Evolutionary conservation across 163 green algal genomes (phyloP).

Genomic region (Chloromonas sp.): DNA sequence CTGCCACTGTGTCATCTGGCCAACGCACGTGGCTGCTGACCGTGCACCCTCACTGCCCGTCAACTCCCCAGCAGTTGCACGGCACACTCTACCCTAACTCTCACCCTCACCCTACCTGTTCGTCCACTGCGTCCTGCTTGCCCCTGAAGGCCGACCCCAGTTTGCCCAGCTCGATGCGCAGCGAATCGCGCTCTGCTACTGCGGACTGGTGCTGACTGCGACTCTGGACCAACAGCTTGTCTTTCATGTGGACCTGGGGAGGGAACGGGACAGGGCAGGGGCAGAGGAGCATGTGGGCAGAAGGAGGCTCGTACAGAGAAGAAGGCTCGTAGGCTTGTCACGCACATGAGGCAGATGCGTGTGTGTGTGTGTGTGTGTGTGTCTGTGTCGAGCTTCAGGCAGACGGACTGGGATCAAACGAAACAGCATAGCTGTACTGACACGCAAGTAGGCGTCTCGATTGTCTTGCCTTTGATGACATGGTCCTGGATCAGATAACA

Average conservation of each 20-base stretch:
- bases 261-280: too few species aligned
- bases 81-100: background rate
- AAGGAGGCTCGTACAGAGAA: too few species aligned
- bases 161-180: constrained; percentile 62
- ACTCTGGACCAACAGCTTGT: constrained; percentile 51
- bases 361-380: background rate
- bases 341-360: background rate
- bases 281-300: too few species aligned
- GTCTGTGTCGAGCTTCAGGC: background rate
- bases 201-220: constrained; percentile 36
- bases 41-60: background rate
- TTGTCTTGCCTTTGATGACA: too few species aligned
- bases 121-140: constrained; percentile 55
- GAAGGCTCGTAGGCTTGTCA: too few species aligned
- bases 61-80: background rate
- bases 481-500: background rate
- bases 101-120: constrained; percentile 46
- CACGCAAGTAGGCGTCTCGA: too few species aligned
- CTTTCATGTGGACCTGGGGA: constrained; percentile 33
- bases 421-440: too few species aligned
- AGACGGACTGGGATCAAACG: too few species aligned
- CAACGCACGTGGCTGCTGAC: too few species aligned
- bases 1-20: too few species aligned
- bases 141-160: constrained; percentile 40
- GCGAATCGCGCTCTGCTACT: constrained; percentile 51